A percentile compares a stretch with the other conserved stretches of the same genome.
phyloP scores from a whole-genome alignment of 768 basidiomycete genomes.

The Podaxis carcinomalis region DNA sequence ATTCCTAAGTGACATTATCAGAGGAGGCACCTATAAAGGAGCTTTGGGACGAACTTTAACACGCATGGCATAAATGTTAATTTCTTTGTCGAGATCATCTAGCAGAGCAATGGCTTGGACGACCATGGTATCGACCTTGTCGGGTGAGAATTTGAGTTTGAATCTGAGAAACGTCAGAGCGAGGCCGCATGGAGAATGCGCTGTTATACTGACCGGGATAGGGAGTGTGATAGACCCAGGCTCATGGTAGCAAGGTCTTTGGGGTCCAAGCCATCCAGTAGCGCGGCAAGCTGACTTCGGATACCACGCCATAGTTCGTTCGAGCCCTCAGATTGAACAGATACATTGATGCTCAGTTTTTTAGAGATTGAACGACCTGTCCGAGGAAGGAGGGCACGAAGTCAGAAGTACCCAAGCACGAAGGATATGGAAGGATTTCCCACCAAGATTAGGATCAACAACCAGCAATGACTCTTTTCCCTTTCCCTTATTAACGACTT shows the following conservation, averaged over 20 bases:
- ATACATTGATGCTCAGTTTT: slow-evolving; percentile 90
- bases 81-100: slow-evolving; percentile 98
- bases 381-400: background rate
- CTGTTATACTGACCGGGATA: slow-evolving; percentile 67
- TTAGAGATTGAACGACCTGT: slow-evolving; percentile 85
- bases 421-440: slow-evolving; percentile 22
- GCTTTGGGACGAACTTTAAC: slow-evolving; percentile 69
- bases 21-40: background rate
- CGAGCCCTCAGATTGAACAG: slow-evolving; percentile 40
- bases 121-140: slow-evolving; percentile 99
- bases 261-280: slow-evolving; percentile 88
- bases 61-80: slow-evolving; percentile 99
- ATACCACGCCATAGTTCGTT: slow-evolving; percentile 94
- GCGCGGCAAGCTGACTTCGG: slow-evolving; percentile 76
- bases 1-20: slow-evolving; percentile 60
- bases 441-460: slow-evolving; percentile 87
- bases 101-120: slow-evolving; percentile 97
- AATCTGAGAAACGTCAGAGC: slow-evolving; percentile 48
- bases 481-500: slow-evolving; percentile 87
- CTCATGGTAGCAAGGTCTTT: slow-evolving; percentile 97
- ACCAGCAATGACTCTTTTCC: slow-evolving; percentile 82
- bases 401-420: background rate
- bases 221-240: slow-evolving; percentile 92
- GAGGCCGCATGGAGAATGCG: background rate
- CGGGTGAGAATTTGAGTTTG: slow-evolving; percentile 99